Evolutionary conservation across 2,329 filamentous ascomycete genomes (phyloP), one percentile per base, ranked within the genome.

Genomic region (Colletotrichum eremochloae): DNA sequence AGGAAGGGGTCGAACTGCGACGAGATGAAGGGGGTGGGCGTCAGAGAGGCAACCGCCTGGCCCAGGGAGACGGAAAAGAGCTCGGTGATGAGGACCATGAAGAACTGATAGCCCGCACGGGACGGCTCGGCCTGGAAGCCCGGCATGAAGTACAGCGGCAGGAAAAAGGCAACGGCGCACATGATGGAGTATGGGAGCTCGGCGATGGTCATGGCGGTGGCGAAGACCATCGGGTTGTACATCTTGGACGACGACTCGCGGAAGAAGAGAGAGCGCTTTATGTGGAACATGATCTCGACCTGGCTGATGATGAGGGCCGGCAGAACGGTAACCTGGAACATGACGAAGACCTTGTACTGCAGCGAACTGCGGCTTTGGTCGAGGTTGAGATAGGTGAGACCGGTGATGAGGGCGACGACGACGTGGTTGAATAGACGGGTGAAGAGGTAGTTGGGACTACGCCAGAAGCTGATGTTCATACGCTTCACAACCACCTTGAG

Each of bases 311-410:
- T 94, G 40, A 97, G 86, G 1, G 93, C 93, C 0, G 94, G 94
- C 36, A 97, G 86, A 31, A 97, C 93, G 0, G 94, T 94, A 63
- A 95, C 90, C 80, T 97, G 94, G 88, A 97, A 97, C 80, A 96
- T 93, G 81, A 96, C 90, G 81, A 97, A 97, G 74, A 97, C 89
- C 72, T 92, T 91, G 84, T 96, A 93, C 81, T 97, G 95, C 5
- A 97, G 87, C 1, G 92, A 93, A 1, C 91, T 84, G 12, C 92
- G 89, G 2, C 92, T 94, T 77, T 95, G 83, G 78, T 96, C 91
- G 11, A 97, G 89, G 73, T 94, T 89, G 60, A 97, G 85, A 80
- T 93, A 97, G 44, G 92, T 92, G 15, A 97, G 86, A 76, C 95
- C 95, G 0, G 92, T 94, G 67, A 97, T 84, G 18, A 97, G 78